phyloP scores from a whole-genome alignment of 305 asterid species.

The Solanum hybrid region DNA sequence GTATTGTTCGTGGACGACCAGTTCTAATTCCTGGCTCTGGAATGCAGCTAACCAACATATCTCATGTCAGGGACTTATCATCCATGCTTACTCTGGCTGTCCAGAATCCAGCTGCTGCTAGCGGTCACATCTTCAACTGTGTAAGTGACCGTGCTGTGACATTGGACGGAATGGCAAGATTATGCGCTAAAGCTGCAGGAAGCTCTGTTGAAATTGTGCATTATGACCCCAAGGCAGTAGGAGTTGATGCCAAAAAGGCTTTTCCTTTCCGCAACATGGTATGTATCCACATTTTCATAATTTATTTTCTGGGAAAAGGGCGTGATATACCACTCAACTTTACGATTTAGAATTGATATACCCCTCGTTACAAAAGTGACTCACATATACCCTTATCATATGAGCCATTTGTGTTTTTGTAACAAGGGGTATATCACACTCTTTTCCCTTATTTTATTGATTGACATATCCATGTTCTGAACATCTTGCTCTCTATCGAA shows the following conservation, averaged over 20 bases:
- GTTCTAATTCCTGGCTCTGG: slow-evolving; percentile 85
- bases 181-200: slow-evolving; percentile 79
- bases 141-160: slow-evolving; percentile 93
- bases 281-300: slow-evolving; percentile 4
- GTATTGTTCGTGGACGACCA: slow-evolving; percentile 79
- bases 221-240: slow-evolving; percentile 78
- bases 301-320: not conserved
- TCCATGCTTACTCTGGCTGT: slow-evolving; percentile 75
- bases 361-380: not conserved
- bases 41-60: slow-evolving; percentile 75
- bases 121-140: slow-evolving; percentile 73
- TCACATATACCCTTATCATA: not conserved
- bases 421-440: not conserved
- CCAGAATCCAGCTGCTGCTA: slow-evolving; percentile 62
- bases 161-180: slow-evolving; percentile 78
- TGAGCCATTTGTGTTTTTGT: not conserved
- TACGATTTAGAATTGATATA: no score
- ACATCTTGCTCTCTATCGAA: not conserved
- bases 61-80: slow-evolving; percentile 83
- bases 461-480: not conserved
- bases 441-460: not conserved
- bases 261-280: slow-evolving; percentile 97
- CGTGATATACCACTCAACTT: not conserved
- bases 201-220: slow-evolving; percentile 73
- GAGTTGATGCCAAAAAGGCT: slow-evolving; percentile 83